These are phyloP conservation scores for Hypomontagnella submonticulosa DNA, from an alignment of 495 filamentous ascomycete species.

Conservation along the genomic window DNA sequence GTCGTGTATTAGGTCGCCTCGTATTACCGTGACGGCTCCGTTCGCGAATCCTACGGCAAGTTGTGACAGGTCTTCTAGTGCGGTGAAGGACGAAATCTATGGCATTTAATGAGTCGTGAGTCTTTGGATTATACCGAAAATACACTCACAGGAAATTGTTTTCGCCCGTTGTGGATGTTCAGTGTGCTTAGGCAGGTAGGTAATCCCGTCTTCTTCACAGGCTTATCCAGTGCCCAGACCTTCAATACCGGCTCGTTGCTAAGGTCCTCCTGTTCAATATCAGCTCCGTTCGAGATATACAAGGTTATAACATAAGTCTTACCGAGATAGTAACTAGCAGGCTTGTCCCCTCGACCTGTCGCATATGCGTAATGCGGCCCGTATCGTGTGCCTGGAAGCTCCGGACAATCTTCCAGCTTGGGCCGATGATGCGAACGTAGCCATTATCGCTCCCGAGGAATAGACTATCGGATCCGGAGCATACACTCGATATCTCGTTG, in stretches of 20 bases:
- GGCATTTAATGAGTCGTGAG: constrained; percentile 15
- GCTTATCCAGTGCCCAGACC: constrained; percentile 95
- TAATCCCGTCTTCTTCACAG: constrained; percentile 90
- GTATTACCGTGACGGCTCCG: constrained; percentile 90
- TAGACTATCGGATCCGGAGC: constrained; percentile 88
- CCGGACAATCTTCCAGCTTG: constrained; percentile 85
- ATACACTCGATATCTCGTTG: constrained; percentile 67
- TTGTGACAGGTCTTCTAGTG: constrained; percentile 86
- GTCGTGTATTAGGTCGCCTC: constrained; percentile 95
- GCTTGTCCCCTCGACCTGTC: constrained; percentile 88
- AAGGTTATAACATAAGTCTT: constrained; percentile 12
- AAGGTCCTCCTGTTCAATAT: constrained; percentile 71
- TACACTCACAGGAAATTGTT: constrained; percentile 82
- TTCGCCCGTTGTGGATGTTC: constrained; percentile 87
- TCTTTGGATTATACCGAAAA: not conserved
- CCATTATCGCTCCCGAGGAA: constrained; percentile 90
- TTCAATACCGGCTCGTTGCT: constrained; percentile 89
- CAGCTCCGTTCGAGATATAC: constrained; percentile 16
- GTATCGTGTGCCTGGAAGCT: constrained; percentile 86
- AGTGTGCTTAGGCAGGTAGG: constrained; percentile 88
- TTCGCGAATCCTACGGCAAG: constrained; percentile 96
- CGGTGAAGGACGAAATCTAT: constrained; percentile 89
- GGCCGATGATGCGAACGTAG: constrained; percentile 83
- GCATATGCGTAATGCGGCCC: constrained; percentile 89
- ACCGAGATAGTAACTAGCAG: constrained; percentile 84